Conservation (phyloP, 352 stramenopile species). For the Phytophthora fragariaefolia region DNA sequence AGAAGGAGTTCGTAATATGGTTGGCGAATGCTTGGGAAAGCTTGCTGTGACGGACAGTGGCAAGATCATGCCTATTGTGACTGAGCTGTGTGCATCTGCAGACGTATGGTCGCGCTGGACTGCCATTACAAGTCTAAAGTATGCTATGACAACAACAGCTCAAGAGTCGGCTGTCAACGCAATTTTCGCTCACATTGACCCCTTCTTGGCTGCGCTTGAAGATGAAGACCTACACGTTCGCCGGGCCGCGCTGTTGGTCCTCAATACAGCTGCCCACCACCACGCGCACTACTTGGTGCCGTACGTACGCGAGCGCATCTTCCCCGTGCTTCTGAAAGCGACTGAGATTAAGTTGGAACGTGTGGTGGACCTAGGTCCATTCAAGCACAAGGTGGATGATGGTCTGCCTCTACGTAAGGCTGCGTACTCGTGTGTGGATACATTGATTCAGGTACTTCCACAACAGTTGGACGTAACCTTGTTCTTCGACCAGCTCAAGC, state of each 20-base stretch:
- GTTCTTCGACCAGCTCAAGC: conserved; percentile 95
- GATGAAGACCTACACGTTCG: conserved; percentile 96
- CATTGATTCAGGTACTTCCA: conserved; percentile 94
- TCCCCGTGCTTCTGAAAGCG: conserved; percentile 91
- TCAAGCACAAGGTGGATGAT: conserved; percentile 98
- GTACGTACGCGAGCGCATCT: conserved; percentile 87
- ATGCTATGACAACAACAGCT: conserved; percentile 60
- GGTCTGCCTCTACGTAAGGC: conserved; percentile 89
- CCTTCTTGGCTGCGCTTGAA: conserved; percentile 93
- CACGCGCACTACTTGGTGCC: conserved; percentile 84
- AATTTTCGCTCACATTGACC: conserved; percentile 81
- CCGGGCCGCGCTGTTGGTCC: conserved; percentile 93
- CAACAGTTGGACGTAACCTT: conserved; percentile 91
- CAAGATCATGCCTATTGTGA: conserved; percentile 91
- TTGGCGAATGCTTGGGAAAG: conserved; percentile 97
- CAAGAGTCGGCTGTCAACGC: conserved; percentile 45
- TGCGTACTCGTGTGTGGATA: conserved; percentile 95
- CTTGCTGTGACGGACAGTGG: conserved; percentile 92
- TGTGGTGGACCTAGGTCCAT: conserved; percentile 98
- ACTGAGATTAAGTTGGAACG: conserved; percentile 96
- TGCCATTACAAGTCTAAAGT: conserved; percentile 94
- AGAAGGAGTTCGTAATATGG: conserved; percentile 97
- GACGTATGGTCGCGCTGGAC: conserved; percentile 87
- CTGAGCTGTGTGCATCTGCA: conserved; percentile 71
- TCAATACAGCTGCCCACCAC: conserved; percentile 97